These are phyloP conservation scores for Pseudoperonospora humuli DNA, from an alignment of 352 stramenopile species.

Conservation along the genomic window DNA sequence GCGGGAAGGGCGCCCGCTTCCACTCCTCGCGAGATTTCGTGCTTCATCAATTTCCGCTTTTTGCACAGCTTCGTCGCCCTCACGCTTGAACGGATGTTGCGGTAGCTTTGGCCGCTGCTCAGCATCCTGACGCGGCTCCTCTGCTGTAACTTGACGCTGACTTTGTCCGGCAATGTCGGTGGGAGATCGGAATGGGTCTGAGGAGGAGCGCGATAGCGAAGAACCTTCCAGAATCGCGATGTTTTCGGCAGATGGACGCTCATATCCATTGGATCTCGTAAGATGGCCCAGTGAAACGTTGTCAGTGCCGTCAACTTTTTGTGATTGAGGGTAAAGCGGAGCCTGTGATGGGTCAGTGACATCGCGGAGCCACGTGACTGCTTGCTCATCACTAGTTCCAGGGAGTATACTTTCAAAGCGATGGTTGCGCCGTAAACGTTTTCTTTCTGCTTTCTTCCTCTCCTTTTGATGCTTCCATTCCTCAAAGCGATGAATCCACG, in stretches of 20 bases:
- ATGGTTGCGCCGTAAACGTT: constrained; percentile 38
- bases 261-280: constrained; percentile 19
- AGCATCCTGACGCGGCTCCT: constrained; percentile 20
- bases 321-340: constrained; percentile 9
- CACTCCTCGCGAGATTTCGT: constrained; percentile 19
- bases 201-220: constrained; percentile 45
- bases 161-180: constrained; percentile 23
- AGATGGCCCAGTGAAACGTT: constrained; percentile 20
- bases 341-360: constrained; percentile 25
- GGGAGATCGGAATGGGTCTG: constrained; percentile 55
- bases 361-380: constrained; percentile 8
- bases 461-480: constrained; percentile 79
- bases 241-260: constrained; percentile 5
- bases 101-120: constrained; percentile 48
- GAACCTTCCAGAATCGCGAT: constrained; percentile 22
- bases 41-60: constrained; percentile 15
- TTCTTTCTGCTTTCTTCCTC: constrained; percentile 68
- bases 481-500: constrained; percentile 74
- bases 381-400: constrained; percentile 8
- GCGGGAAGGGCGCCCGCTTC: constrained; percentile 24
- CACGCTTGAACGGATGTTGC: constrained; percentile 33
- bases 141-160: constrained; percentile 23
- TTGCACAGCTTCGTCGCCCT: constrained; percentile 19
- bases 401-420: constrained; percentile 25
- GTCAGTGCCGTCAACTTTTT: constrained; percentile 17